phyloP scores from a whole-genome alignment of 768 basidiomycete species.

The Cystofilobasidium macerans region DNA sequence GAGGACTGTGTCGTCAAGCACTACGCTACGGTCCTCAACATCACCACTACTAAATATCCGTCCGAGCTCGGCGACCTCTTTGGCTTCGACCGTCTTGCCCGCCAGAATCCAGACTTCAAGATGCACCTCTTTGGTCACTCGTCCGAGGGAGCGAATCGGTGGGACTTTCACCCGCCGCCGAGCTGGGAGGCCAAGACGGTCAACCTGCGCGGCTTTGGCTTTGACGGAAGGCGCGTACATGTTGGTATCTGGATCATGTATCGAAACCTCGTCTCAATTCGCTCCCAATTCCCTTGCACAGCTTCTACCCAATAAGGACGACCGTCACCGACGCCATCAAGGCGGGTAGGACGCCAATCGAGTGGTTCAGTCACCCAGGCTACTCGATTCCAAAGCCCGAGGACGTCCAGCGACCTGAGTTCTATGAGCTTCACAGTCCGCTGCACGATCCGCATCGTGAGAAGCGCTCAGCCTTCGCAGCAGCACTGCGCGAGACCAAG shows the following conservation, averaged over 20 bases:
- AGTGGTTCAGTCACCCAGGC: slow-evolving; percentile 21
- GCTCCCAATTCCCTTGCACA: neutral
- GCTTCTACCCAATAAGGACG: slow-evolving; percentile 25
- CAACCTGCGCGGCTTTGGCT: slow-evolving; percentile 16
- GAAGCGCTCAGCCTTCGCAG: slow-evolving; percentile 10
- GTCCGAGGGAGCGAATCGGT: slow-evolving; percentile 21
- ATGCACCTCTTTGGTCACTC: slow-evolving; percentile 25
- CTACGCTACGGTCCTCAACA: slow-evolving; percentile 8
- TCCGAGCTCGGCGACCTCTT: slow-evolving; percentile 22
- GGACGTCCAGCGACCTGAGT: slow-evolving; percentile 7
- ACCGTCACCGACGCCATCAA: slow-evolving; percentile 20
- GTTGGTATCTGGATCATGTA: neutral
- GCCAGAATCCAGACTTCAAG: neutral
- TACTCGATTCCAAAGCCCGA: neutral
- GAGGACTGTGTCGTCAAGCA: slow-evolving; percentile 20
- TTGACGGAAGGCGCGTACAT: neutral
- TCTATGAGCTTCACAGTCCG: neutral
- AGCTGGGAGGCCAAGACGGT: slow-evolving; percentile 15
- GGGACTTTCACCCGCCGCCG: slow-evolving; percentile 16
- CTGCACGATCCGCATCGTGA: slow-evolving; percentile 5
- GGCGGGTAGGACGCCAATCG: neutral
- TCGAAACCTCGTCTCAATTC: no score
- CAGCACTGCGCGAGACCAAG: slow-evolving; percentile 15
- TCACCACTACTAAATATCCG: slow-evolving; percentile 25
- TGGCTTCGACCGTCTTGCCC: neutral